Base-by-base conservation (phyloP, 1,284 basidiomycete species). In the Papiliotrema terrestris region DNA sequence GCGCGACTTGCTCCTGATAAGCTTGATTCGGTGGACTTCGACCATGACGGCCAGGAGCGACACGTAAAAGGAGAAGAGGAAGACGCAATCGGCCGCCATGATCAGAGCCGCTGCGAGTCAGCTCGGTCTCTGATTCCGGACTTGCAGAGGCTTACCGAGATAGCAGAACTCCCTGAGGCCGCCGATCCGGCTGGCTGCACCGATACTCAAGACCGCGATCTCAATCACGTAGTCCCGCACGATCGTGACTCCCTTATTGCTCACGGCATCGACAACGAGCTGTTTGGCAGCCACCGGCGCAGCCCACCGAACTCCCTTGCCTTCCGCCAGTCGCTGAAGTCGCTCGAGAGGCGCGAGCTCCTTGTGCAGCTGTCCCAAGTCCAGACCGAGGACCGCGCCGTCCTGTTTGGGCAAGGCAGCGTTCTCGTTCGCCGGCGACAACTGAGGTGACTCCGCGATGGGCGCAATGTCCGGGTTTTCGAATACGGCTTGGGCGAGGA, bases 141-240 rank as follows among this genome's bases (percentile, higher is more conserved):
- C 15, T 19, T n/a, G 4, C 15, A 22, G 26, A 23, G 38, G 61
- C 71, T 61, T 51, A 2, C 92, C 94, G 15, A 98, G 83, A 32
- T 92, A 89, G 75, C 95, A 98, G 68, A 98, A 96, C 76, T 98
- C 94, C 63, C 85, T 86, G 49, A 98, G 80, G 6, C 96, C 96
- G 32, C 87, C 86, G 32, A 98, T 91, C 51, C 86, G 87, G 62
- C 86, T 88, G 65, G 88, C 86, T 1, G 92, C 92, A 22, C 95
- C 95, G 23, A 94, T 82, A 36, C 87, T 79, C 17, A 98, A 83
- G 2, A 97, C 92, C 8, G 86, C 86, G 51, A 98, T 88, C 69
- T 98, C 95, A 50, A 98, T 83, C 1, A 86, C 85, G 66, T 96
- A 98, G 74, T 98, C 95, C 23, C 94, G 83, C 46, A 98, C 84